A percentile compares a stretch with the other conserved stretches of the same genome.
Conservation (phyloP, 148 eudicot species). For the Heliosperma pusillum region DNA sequence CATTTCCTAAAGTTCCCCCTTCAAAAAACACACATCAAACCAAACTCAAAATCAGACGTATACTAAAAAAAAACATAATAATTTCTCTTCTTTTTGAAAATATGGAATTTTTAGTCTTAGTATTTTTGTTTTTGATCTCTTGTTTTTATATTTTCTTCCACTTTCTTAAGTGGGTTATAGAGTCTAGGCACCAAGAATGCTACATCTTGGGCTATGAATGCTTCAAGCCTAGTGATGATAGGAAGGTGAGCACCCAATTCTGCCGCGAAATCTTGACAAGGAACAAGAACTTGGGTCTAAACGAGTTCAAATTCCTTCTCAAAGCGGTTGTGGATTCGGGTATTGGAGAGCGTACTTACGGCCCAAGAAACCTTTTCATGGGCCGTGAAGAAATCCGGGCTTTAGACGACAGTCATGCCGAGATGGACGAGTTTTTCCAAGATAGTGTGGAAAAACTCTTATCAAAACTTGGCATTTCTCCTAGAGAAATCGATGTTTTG, state of each 20-base stretch:
- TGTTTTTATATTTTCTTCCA: constrained; percentile 35
- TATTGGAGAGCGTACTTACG: constrained; percentile 73
- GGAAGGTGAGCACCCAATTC: constrained; percentile 48
- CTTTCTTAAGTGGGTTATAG: constrained; percentile 25
- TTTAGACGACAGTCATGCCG: constrained; percentile 35
- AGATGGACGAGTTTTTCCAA: constrained; percentile 72
- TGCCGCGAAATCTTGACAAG: constrained; percentile 53
- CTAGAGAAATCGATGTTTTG: constrained; percentile 60
- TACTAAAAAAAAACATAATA: background rate
- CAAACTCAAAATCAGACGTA: no score
- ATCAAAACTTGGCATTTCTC: constrained; percentile 34
- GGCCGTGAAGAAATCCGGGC: constrained; percentile 52
- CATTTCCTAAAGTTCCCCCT: background rate
- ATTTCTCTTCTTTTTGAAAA: background rate
- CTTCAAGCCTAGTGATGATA: constrained; percentile 51
- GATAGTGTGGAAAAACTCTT: constrained; percentile 47
- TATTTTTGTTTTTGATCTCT: constrained; percentile 23
- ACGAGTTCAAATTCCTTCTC: constrained; percentile 68
- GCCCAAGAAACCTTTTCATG: constrained; percentile 49
- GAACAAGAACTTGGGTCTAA: constrained; percentile 53
- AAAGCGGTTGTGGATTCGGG: constrained; percentile 69
- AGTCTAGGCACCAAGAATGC: constrained; percentile 41
- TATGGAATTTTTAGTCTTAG: constrained; percentile 34
- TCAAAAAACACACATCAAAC: background rate
- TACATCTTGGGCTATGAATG: constrained; percentile 66